Base-by-base conservation (phyloP, 1,139 yeast genomes). In the Lodderomyces pseudojiufengensis region DNA sequence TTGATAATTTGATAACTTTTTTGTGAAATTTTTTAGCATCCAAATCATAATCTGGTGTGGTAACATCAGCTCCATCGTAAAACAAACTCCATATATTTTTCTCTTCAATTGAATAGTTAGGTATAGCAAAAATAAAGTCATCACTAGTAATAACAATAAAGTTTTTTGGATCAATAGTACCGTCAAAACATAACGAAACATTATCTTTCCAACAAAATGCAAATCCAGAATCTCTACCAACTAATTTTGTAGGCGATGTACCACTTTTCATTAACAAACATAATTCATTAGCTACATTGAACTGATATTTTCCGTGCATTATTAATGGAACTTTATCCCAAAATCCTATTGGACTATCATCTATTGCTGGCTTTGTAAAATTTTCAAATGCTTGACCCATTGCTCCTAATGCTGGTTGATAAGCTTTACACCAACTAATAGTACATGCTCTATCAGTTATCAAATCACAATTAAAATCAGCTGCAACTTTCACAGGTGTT, bases 261-360 rank as follows among this genome's bases (percentile, higher is more conserved):
- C 94, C 78, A 11, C 95, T 87, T 47, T 75, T 76, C 46, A 75
- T 74, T 45, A 74, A 77, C 30, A 76, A 58, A 42, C 75, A 65
- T 26, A 76, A 55, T 40, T 77, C 80, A 63, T 53, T 65, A 25
- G 52, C 57, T 24, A 84, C 59, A 43, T 78, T 73, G 67, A 82
- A 77, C 8, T 68, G 59, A 21, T 78, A 61, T 49, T 76, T 78
- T 8, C 73, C 76, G 40, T 67, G 76, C 32, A 58, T 47, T 31
- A 58, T 49, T 25, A 70, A 50, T 0, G 73, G 59, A 16, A 66
- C 38, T 36, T 70, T 70, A 44, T 70, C 84, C 84, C 75, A 84
- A 65, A 67, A 83, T 0, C 97, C 97, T 20, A 88, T 62, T 31
- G 86, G 85, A 40, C 95, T 84, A 15, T 88, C 90, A 55, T 92